Conservation (phyloP, 176 grass and related monocot species). For the Raddia distichophylla region DNA sequence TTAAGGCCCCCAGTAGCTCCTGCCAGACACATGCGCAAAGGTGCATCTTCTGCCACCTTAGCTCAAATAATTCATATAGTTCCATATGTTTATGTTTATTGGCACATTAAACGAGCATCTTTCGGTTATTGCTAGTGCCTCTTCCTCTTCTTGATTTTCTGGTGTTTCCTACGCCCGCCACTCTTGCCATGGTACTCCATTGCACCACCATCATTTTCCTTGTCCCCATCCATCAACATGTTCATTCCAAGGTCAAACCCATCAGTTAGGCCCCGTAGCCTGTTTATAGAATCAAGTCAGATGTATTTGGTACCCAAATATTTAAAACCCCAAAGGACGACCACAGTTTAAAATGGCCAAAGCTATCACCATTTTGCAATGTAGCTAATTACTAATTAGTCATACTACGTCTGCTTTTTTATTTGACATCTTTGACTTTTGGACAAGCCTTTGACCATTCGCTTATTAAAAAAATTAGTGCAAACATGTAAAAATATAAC, state of each 20-base stretch:
- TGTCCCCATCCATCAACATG: constrained; percentile 43
- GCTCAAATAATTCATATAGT: not conserved
- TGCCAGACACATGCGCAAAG: not conserved
- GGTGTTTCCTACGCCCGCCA: constrained; percentile 25
- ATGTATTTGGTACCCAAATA: not conserved
- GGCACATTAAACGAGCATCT: not conserved
- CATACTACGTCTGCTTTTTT: too few relatives aligned
- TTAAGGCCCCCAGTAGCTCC: not conserved
- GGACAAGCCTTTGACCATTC: too few relatives aligned
- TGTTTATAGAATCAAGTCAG: constrained; percentile 24
- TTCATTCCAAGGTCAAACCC: constrained; percentile 51
- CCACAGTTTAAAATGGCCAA: not conserved
- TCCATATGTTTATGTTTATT: not conserved
- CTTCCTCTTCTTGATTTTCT: constrained; percentile 54
- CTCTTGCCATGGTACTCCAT: constrained; percentile 14
- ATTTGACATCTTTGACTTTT: too few relatives aligned
- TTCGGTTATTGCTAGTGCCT: constrained; percentile 21
- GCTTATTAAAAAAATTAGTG: too few relatives aligned
- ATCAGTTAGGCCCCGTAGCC: constrained; percentile 42
- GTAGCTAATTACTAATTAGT: not conserved
- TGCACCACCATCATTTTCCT: constrained; percentile 25
- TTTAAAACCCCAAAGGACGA: not conserved
- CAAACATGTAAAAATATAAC: too few relatives aligned
- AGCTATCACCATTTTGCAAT: not conserved
- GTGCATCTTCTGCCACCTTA: not conserved